A percentile compares a stretch with the other conserved stretches of the same genome.
Conservation (phyloP, 2,329 filamentous ascomycete species). For the Botrytis elliptica region DNA sequence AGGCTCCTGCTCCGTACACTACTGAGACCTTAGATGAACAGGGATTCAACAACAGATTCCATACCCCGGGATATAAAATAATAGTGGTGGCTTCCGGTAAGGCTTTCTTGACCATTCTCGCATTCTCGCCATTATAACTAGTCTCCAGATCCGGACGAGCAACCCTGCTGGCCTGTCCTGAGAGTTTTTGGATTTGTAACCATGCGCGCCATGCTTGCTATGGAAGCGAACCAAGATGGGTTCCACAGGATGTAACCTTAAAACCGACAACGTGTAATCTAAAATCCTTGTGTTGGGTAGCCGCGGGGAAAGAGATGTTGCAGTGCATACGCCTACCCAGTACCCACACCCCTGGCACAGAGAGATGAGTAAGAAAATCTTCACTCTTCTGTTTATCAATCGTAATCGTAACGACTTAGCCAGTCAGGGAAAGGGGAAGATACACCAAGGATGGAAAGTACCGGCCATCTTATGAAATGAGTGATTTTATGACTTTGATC, state of each 20-base stretch:
- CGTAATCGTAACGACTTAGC: neutral
- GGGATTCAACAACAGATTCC: neutral
- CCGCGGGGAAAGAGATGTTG: constrained; percentile 2
- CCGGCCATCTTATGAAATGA: neutral
- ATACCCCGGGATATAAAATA: neutral
- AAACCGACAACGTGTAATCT: constrained; percentile 2
- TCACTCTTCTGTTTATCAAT: neutral
- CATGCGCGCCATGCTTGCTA: neutral
- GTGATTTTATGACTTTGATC: neutral
- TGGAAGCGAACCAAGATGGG: neutral
- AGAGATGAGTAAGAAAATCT: neutral
- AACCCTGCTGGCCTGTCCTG: neutral
- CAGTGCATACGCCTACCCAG: neutral
- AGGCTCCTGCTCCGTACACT: neutral
- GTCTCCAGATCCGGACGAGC: neutral
- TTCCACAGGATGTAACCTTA: neutral
- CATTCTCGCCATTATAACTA: neutral
- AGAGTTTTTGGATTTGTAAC: neutral
- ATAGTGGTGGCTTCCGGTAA: neutral
- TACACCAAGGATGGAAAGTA: neutral
- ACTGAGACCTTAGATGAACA: neutral
- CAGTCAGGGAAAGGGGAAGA: neutral
- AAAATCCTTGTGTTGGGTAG: neutral
- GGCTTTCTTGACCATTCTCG: neutral
- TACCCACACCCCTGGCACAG: neutral